Percentiles rank a stretch among this genome's conserved stretches.
phyloP scores from a whole-genome alignment of 164 flowering plant genomes.

The Aristolochia contorta region DNA sequence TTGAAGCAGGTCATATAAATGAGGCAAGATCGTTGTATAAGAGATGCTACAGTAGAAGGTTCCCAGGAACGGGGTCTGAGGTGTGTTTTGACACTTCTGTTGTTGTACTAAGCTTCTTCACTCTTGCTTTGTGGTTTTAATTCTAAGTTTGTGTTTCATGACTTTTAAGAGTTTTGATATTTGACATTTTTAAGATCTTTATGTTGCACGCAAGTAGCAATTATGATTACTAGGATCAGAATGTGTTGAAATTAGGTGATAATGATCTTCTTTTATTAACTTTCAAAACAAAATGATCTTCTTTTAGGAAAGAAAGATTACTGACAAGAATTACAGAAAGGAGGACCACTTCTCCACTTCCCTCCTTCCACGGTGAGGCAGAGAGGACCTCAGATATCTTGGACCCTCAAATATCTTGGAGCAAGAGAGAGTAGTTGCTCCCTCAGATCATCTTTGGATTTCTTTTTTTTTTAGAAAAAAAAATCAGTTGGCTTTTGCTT shows the following conservation, averaged over 20 bases:
- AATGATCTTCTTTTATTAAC: too few species aligned
- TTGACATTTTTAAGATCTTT: neutral
- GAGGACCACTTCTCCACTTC: too few species aligned
- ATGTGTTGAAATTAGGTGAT: neutral
- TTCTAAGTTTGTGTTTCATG: neutral
- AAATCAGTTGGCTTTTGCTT: too few species aligned
- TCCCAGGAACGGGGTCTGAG: constrained; percentile 80
- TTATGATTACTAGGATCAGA: neutral
- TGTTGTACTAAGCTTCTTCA: neutral
- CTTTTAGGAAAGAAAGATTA: too few species aligned
- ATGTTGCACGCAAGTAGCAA: neutral
- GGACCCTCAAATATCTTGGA: too few species aligned
- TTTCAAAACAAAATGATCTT: too few species aligned
- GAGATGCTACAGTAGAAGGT: constrained; percentile 86
- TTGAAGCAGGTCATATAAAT: constrained; percentile 45
- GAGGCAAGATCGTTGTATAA: constrained; percentile 78
- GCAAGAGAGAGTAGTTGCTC: too few species aligned
- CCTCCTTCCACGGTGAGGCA: too few species aligned
- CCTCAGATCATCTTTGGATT: too few species aligned
- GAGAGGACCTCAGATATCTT: too few species aligned
- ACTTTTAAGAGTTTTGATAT: neutral
- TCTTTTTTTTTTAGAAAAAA: too few species aligned
- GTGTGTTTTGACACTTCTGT: constrained; percentile 21
- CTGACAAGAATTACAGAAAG: too few species aligned
- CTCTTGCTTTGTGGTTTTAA: neutral